Conservation (phyloP, 2,329 filamentous ascomycete species). For the Elsinoe arachidis region DNA sequence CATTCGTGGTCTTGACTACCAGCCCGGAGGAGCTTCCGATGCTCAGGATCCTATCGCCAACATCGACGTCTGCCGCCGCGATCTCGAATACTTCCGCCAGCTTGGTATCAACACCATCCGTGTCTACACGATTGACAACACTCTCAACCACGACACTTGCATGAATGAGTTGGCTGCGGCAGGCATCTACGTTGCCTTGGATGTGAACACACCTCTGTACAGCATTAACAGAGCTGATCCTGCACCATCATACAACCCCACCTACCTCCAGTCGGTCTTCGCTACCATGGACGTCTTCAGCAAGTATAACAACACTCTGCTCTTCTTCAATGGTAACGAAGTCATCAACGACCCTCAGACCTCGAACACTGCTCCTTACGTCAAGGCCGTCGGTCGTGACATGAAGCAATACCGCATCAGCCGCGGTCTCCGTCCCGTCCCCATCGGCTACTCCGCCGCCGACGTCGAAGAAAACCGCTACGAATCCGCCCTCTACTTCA, state of each 20-base stretch:
- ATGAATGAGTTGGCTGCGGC: constrained; percentile 74
- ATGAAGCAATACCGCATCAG: constrained; percentile 73
- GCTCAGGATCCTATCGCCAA: constrained; percentile 70
- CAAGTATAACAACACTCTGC: constrained; percentile 76
- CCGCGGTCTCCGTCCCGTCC: constrained; percentile 58
- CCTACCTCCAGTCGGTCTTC: constrained; percentile 78
- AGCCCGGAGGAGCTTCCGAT: constrained; percentile 50
- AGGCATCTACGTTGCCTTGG: constrained; percentile 84
- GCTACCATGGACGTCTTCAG: constrained; percentile 78
- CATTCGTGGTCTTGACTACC: constrained; percentile 51
- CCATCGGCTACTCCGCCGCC: constrained; percentile 74
- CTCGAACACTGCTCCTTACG: constrained; percentile 59
- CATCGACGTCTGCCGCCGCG: constrained; percentile 60
- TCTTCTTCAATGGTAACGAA: constrained; percentile 75
- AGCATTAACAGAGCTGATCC: constrained; percentile 73
- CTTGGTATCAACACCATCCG: constrained; percentile 86
- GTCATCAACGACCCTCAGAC: constrained; percentile 57
- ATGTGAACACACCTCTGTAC: constrained; percentile 86
- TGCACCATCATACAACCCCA: constrained; percentile 72
- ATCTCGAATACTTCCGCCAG: constrained; percentile 73
- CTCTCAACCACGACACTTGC: constrained; percentile 69
- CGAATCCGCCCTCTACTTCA: constrained; percentile 81
- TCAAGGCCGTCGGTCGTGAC: constrained; percentile 65
- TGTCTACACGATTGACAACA: constrained; percentile 89
- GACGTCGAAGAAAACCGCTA: constrained; percentile 79